Evolutionary conservation across 208 protist species (phyloP), one percentile per base, ranked within the genome.

Genomic region (Strigomonas culicis): DNA sequence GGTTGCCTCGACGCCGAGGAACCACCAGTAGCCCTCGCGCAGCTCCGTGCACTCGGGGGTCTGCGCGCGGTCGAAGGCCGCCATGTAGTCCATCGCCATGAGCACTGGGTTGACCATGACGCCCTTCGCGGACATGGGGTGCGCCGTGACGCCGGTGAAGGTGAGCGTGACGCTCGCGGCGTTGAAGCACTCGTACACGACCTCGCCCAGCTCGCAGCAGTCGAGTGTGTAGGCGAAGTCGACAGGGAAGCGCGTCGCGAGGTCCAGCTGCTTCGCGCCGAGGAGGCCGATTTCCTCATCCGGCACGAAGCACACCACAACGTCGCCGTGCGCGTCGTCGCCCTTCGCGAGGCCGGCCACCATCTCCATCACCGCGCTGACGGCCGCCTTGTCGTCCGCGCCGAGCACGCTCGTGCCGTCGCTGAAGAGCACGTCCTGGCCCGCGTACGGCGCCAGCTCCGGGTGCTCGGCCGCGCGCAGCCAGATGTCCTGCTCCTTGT

Each of bases 331-430:
- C 60, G 63, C 61, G 30, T 82, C 74, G 69, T 60, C 63, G 19
- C 63, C 59, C 11, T 70, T 75, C 52, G 72, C 70, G 10, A 93
- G 82, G 10, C 56, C 58, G 0, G 77, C 71, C 22, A 92, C 75
- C 81, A 91, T 90, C 75, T 95, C 83, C 80, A 92, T 85, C 41
- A 95, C 86, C 10, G 74, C 68, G 8, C 78, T 64, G 31, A 95
- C 77, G 15, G 80, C 88, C 4, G 88, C 88, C 74, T 95, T 95
- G 72, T 95, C 83, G 59, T 95, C 88, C 15, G 85, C 88, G 4
- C 88, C 88, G 44, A 95, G 77, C 65, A 95, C 83, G 71, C 85
- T 92, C 17, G 88, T 95, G 66, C 88, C 88, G 63, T 95, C 88
- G 61, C 77, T 90, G 57, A 95, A 86, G 39, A 95, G 70, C 41